phyloP scores from a whole-genome alignment of 2,329 filamentous ascomycete genomes.

The Xylariales sp. region DNA sequence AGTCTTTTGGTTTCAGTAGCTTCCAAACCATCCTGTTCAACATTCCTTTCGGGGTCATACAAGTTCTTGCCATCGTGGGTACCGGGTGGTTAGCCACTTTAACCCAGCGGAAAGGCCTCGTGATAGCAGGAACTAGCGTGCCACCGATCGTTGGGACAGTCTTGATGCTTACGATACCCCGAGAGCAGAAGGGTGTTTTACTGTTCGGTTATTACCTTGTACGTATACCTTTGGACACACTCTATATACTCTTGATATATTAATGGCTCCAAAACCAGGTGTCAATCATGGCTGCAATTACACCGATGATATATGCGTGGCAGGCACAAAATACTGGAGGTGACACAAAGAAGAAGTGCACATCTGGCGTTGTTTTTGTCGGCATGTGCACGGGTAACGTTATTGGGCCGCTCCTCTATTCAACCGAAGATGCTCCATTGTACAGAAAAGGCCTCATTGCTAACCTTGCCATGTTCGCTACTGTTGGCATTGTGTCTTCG shows the following conservation, averaged over 20 bases:
- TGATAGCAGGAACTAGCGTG: slow-evolving; percentile 32
- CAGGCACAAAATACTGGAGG: slow-evolving; percentile 57
- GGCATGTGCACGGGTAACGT: slow-evolving; percentile 61
- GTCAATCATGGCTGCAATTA: slow-evolving; percentile 34
- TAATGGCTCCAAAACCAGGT: too few species aligned
- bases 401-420: slow-evolving; percentile 60
- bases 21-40: slow-evolving; percentile 36
- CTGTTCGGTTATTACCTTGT: slow-evolving; percentile 49
- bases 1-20: slow-evolving; percentile 32
- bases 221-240: too few species aligned
- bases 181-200: slow-evolving; percentile 40
- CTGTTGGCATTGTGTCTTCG: slow-evolving; percentile 43
- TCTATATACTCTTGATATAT: too few species aligned
- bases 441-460: slow-evolving; percentile 55
- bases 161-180: slow-evolving; percentile 43
- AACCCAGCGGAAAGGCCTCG: slow-evolving; percentile 36
- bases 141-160: slow-evolving; percentile 36
- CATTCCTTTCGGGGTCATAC: slow-evolving; percentile 33
- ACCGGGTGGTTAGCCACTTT: slow-evolving; percentile 37
- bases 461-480: slow-evolving; percentile 55
- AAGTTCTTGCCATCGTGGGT: slow-evolving; percentile 25
- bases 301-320: slow-evolving; percentile 54
- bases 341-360: slow-evolving; percentile 64
- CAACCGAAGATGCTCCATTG: slow-evolving; percentile 50
- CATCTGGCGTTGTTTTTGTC: slow-evolving; percentile 56